A percentile compares a stretch with the other conserved stretches of the same genome.
Conservation (phyloP, 768 basidiomycete species). For the Pisolithus orientalis region DNA sequence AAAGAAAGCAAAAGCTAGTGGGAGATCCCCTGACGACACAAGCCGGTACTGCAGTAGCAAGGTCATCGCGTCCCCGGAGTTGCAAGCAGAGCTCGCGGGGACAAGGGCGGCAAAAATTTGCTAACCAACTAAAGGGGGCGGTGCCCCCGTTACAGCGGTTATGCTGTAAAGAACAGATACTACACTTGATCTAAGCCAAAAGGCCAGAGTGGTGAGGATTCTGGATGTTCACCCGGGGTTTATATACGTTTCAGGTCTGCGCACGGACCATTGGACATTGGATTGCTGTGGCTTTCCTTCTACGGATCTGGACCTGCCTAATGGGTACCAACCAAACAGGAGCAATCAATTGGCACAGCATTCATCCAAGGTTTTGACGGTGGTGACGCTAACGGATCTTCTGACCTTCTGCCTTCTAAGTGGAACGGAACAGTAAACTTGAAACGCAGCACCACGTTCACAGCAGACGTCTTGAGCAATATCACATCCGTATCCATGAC, state of each 20-base stretch:
- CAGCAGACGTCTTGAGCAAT: no score
- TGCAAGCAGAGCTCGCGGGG: conserved; percentile 36
- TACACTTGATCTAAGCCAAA: conserved; percentile 76
- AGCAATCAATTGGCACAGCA: not conserved
- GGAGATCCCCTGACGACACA: conserved; percentile 8
- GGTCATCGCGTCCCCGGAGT: conserved; percentile 26
- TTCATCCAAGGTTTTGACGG: no score
- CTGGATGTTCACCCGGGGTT: not conserved
- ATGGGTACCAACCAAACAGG: not conserved
- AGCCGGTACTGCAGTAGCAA: conserved; percentile 22
- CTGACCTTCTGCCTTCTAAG: no score
- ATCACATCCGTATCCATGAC: no score
- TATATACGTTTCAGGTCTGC: not conserved
- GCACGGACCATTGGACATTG: not conserved
- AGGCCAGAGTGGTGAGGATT: conserved; percentile 35
- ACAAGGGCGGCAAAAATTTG: conserved; percentile 48
- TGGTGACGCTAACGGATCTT: no score
- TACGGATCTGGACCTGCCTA: not conserved
- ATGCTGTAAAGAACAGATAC: conserved; percentile 66
- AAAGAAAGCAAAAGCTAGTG: conserved; percentile 8
- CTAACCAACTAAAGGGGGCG: conserved; percentile 51
- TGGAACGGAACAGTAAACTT: no score
- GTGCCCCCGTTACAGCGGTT: conserved; percentile 56
- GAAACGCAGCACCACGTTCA: no score
- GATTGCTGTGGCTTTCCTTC: not conserved